Base-by-base conservation (phyloP, 2,329 filamentous ascomycete species). In the Cryphonectria carpinicola region DNA sequence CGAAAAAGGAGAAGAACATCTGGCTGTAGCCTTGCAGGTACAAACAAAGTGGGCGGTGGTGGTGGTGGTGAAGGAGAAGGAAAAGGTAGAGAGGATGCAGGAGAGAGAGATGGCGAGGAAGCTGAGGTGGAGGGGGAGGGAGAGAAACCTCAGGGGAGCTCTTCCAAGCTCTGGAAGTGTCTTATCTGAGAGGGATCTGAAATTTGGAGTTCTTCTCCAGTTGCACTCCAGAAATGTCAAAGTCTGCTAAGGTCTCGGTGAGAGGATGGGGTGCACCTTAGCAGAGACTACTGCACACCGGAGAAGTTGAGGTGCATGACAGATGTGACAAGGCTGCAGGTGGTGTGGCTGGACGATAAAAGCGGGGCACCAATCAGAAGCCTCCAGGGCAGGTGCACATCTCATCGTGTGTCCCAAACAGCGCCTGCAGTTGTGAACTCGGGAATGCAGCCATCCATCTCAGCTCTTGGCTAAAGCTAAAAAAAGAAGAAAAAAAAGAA, bases 281-380 rank as follows among this genome's bases (percentile, higher is more conserved):
- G 58, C 71, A 71, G 66, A 54, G 5, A 3, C 56, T 72, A 72
- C 65, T 70, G 54, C 13, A 25, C 7, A 7, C 32, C 10, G 17
- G 71, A 71, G 71, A 68, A 32, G 39, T 32, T 28, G 39, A 62
- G 35, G 71, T 71, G 69, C 66, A 63, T 46, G 13, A 39, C 43
- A 67, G 68, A 46, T 65, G 60, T 49, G 63, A 46, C 54, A 70
- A 43, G 22, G 63, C 39, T 62, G 46, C 56, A 46, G 67, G 19
- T 69, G 68, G 66, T 28, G 68, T 72, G 71, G 71, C 71, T 70
- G 71, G 71, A 52, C 11, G 17, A 32, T 19, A 69, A 71, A 65
- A 67, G 63, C 68, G 69, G 66, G 32, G 66, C 70, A 25, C 58
- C 35, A 25, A 46, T 25, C 52, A 7, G 37, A 37, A 17, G 22